Evolutionary conservation across 371 early-diverging fungal species (phyloP), one percentile per base, ranked within the genome.

Genomic region (Rhizomucor pusillus): DNA sequence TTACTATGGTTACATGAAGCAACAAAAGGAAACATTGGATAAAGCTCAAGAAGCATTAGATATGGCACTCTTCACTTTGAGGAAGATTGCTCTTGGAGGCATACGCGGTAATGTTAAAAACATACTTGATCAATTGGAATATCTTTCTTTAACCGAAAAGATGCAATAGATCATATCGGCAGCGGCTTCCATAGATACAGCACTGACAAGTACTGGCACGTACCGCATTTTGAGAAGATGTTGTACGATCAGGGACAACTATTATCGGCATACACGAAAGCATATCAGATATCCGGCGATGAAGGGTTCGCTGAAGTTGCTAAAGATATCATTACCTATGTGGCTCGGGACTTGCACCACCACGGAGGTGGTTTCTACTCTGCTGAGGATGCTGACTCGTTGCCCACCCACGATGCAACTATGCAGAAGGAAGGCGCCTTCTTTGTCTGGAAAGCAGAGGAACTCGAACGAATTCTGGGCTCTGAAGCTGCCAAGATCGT

Each of bases 171-270:
- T 57, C 85, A 85, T 54, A 62, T 85, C 19, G 85, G 81, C 18
- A 57, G 65, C 34, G 85, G 85, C 13, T 82, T 85, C 59, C 85
- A 85, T 54, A 65, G 74, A 5, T 75, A 73, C 20, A 73, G 73
- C 46, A 73, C 73, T 14, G 73, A 73, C 25, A 59, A 65, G 18
- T 56, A 56, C 41, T 75, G 75, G 78, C 76, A 75, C 54, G 66
- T 76, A 0, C 79, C 72, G 34, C 82, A 82, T 62, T 86, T 85
- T 68, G 87, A 86, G 55, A 84, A 86, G 52, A 79, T 79, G 80
- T 79, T 88, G 11, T 88, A 86, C 54, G 86, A 86, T 65, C 86
- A 88, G 68, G 86, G 82, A 0, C 88, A 88, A 56, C 66, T 88
- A n/a, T 57, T 81, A 5, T 68, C 73, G 14, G 57, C 77, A 0